Percentiles rank a stretch among this genome's conserved stretches.
Evolutionary conservation across 2,329 filamentous ascomycete genomes (phyloP).

Genomic region (Claviceps sp.): DNA sequence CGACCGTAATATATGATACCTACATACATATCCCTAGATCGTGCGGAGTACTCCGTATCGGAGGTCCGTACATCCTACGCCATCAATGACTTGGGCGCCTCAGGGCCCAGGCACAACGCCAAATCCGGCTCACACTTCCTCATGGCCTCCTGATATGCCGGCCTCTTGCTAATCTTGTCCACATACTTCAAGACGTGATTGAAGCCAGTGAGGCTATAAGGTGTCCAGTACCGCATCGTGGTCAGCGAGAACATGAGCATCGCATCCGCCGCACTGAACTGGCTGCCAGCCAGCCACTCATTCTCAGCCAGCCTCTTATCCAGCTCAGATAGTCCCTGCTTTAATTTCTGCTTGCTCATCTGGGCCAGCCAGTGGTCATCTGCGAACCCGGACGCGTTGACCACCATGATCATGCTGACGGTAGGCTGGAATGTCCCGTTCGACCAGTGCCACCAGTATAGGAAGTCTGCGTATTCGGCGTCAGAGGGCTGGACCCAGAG

Average conservation of each 20-base stretch:
- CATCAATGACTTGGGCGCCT: slow-evolving; percentile 6
- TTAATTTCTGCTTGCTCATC: slow-evolving; percentile 20
- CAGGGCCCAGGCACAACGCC: slow-evolving; percentile 17
- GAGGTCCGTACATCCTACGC: not conserved
- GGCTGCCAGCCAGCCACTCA: slow-evolving; percentile 44
- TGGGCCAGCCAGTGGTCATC: slow-evolving; percentile 15
- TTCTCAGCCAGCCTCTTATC: slow-evolving; percentile 34
- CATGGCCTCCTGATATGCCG: slow-evolving; percentile 34
- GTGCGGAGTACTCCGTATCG: no score
- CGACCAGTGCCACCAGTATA: slow-evolving; percentile 52
- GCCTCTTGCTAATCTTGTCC: slow-evolving; percentile 26
- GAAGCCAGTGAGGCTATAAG: slow-evolving; percentile 27
- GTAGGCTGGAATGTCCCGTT: slow-evolving; percentile 31
- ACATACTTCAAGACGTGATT: slow-evolving; percentile 32
- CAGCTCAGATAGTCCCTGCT: slow-evolving; percentile 31
- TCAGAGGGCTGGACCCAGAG: slow-evolving; percentile 32
- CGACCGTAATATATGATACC: not conserved
- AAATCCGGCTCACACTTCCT: slow-evolving; percentile 35
- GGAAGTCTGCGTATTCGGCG: slow-evolving; percentile 41
- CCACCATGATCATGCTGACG: slow-evolving; percentile 24
- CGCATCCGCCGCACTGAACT: slow-evolving; percentile 53
- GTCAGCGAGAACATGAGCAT: slow-evolving; percentile 50
- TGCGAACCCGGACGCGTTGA: slow-evolving; percentile 8
- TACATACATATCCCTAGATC: not conserved
- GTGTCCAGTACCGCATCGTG: slow-evolving; percentile 42